A percentile compares a stretch with the other conserved stretches of the same genome.
Evolutionary conservation across 371 early-diverging fungal species (phyloP).

Genomic region (Gilbertella persicaria): DNA sequence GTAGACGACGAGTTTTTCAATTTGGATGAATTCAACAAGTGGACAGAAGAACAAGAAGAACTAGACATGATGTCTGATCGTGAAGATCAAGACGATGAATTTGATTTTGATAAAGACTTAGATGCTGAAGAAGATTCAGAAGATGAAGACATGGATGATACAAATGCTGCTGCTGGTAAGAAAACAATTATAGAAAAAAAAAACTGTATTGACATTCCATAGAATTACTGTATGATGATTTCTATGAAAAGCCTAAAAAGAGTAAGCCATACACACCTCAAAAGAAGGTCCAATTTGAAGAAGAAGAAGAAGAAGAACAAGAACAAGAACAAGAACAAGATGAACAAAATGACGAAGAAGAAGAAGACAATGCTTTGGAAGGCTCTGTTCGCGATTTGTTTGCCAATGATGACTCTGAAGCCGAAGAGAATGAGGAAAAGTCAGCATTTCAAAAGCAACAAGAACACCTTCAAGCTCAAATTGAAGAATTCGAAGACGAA

Average conservation of each 20-base stretch:
- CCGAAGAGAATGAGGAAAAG: slow-evolving; percentile 29
- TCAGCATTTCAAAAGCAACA: slow-evolving; percentile 83
- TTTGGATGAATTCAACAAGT: slow-evolving; percentile 60
- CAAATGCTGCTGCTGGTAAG: slow-evolving; percentile 36
- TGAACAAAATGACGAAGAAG: slow-evolving; percentile 43
- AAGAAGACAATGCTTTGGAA: slow-evolving; percentile 31
- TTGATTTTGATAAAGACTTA: slow-evolving; percentile 54
- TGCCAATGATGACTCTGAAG: slow-evolving; percentile 55
- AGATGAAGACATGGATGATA: slow-evolving; percentile 25
- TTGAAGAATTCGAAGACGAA: slow-evolving; percentile 84
- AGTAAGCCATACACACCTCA: slow-evolving; percentile 28
- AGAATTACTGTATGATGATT: slow-evolving; percentile 57
- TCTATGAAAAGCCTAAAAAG: slow-evolving; percentile 39
- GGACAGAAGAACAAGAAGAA: slow-evolving; percentile 55
- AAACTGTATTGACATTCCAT: background rate
- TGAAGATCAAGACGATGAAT: slow-evolving; percentile 53
- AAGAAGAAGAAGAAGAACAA: slow-evolving; percentile 37
- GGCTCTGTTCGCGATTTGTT: slow-evolving; percentile 53
- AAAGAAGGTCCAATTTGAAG: slow-evolving; percentile 32
- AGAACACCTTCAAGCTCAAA: slow-evolving; percentile 51
- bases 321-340: slow-evolving; percentile 53
- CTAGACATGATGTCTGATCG: slow-evolving; percentile 41
- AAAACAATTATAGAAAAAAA: background rate
- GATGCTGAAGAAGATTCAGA: slow-evolving; percentile 53
- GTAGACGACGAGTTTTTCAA: slow-evolving; percentile 73